phyloP scores from a whole-genome alignment of 768 basidiomycete species.

The Austroboletus festivus region DNA sequence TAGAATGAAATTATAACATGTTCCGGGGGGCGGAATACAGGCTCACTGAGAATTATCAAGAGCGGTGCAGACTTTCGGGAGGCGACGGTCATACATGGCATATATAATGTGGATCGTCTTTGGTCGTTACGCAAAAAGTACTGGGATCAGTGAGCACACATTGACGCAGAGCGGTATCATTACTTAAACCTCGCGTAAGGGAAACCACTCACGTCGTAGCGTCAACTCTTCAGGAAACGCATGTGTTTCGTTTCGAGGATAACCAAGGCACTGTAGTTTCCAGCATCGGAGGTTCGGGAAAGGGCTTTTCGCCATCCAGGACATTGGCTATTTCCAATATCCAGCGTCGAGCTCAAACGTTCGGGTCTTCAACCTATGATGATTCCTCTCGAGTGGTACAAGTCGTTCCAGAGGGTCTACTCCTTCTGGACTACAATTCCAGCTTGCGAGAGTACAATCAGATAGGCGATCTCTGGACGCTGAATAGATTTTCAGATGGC shows the following conservation, averaged over 20 bases:
- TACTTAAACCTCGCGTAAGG: slow-evolving; percentile 31
- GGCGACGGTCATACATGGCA: slow-evolving; percentile 52
- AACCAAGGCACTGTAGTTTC: slow-evolving; percentile 15
- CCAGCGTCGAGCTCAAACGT: slow-evolving; percentile 22
- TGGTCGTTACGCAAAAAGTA: slow-evolving; percentile 57
- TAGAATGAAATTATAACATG: slow-evolving; percentile 84
- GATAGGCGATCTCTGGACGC: slow-evolving; percentile 40
- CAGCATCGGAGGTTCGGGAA: slow-evolving; percentile 34
- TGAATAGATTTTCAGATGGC: slow-evolving; percentile 27
- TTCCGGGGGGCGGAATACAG: slow-evolving; percentile 76
- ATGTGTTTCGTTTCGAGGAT: slow-evolving; percentile 50
- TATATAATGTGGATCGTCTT: slow-evolving; percentile 53
- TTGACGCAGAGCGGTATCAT: background rate
- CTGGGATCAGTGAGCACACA: slow-evolving; percentile 45
- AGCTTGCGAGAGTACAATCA: slow-evolving; percentile 40
- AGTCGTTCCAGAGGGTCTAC: slow-evolving; percentile 58
- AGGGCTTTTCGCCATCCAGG: slow-evolving; percentile 49
- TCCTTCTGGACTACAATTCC: slow-evolving; percentile 55
- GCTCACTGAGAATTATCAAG: slow-evolving; percentile 72
- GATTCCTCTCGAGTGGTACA: slow-evolving; percentile 65
- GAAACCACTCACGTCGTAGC: slow-evolving; percentile 54
- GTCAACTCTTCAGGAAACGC: slow-evolving; percentile 55
- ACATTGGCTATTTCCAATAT: slow-evolving; percentile 70
- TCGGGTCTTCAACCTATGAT: slow-evolving; percentile 28
- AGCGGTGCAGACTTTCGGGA: slow-evolving; percentile 81